phyloP scores from a whole-genome alignment of 179 eudicot genomes.

The Beta macrorhiza region DNA sequence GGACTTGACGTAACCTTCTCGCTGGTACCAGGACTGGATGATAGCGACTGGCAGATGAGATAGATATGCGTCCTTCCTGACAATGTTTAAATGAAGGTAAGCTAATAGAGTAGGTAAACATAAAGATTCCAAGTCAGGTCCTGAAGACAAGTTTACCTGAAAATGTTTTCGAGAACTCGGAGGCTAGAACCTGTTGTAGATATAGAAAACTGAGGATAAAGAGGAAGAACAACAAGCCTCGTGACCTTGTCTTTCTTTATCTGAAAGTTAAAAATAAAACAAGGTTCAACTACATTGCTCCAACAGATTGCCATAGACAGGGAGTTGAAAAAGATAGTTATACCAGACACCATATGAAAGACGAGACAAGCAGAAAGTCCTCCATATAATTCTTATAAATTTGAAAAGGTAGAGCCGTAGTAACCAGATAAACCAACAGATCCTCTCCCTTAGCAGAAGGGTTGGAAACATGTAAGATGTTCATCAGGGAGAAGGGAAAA shows the following conservation, averaged over 20 bases:
- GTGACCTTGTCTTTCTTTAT: slow-evolving; percentile 79
- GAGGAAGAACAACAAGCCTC: slow-evolving; percentile 80
- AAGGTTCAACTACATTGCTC: not conserved
- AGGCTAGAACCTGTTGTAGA: slow-evolving; percentile 94
- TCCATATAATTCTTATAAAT: not conserved
- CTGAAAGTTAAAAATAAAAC: slow-evolving; percentile 32
- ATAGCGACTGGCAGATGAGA: slow-evolving; percentile 78
- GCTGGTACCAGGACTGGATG: slow-evolving; percentile 93
- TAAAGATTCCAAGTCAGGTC: not conserved
- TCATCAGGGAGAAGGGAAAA: not conserved
- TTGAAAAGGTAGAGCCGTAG: not conserved
- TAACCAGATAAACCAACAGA: not conserved
- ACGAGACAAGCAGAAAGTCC: not conserved
- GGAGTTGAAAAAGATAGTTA: not conserved
- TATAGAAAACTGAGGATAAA: slow-evolving; percentile 88
- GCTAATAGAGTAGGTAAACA: not conserved
- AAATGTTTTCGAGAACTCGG: slow-evolving; percentile 70
- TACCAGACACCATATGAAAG: not conserved
- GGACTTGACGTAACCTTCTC: slow-evolving; percentile 85
- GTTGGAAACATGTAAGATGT: not conserved
- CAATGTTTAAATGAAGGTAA: slow-evolving; percentile 13
- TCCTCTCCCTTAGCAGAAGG: not conserved
- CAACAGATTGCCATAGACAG: not conserved
- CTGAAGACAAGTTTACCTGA: slow-evolving; percentile 46
- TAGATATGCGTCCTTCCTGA: slow-evolving; percentile 71